phyloP scores from a whole-genome alignment of 306 rosid genomes.

The Vigna unguiculata region DNA sequence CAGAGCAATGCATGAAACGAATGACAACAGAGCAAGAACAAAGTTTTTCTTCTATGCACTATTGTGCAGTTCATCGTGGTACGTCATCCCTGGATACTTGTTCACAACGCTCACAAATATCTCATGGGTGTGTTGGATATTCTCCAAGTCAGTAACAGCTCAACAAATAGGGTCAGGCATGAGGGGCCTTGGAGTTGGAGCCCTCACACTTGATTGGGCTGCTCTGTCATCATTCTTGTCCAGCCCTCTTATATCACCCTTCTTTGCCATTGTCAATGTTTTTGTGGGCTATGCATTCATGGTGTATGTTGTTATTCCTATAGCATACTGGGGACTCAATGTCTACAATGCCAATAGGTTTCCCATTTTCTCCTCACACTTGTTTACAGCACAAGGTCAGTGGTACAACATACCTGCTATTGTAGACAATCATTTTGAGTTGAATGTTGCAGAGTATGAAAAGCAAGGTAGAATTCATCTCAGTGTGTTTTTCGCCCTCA shows the following conservation, averaged over 20 bases:
- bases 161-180: slow-evolving; percentile 88
- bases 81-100: slow-evolving; percentile 54
- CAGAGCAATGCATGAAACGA: slow-evolving; percentile 86
- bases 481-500: slow-evolving; percentile 71
- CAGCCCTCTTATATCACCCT: slow-evolving; percentile 83
- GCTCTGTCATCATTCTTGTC: slow-evolving; percentile 73
- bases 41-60: slow-evolving; percentile 78
- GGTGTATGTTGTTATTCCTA: slow-evolving; percentile 60
- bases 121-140: slow-evolving; percentile 15
- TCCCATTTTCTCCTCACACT: slow-evolving; percentile 78
- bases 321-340: slow-evolving; percentile 72
- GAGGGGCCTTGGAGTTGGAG: slow-evolving; percentile 88
- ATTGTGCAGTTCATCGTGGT: slow-evolving; percentile 75
- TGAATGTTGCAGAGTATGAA: slow-evolving; percentile 51
- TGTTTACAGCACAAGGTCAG: slow-evolving; percentile 69
- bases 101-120: no score
- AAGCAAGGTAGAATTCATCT: slow-evolving; percentile 71
- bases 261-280: slow-evolving; percentile 74
- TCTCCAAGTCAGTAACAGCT: slow-evolving; percentile 82
- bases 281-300: slow-evolving; percentile 60
- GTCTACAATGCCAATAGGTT: slow-evolving; percentile 58
- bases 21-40: slow-evolving; percentile 55
- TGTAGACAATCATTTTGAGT: slow-evolving; percentile 69
- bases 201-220: slow-evolving; percentile 76
- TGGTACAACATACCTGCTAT: slow-evolving; percentile 62